These are phyloP conservation scores for Kluyveromyces wickerhamii DNA, from an alignment of 805 yeast genomes.

Conservation along the genomic window DNA sequence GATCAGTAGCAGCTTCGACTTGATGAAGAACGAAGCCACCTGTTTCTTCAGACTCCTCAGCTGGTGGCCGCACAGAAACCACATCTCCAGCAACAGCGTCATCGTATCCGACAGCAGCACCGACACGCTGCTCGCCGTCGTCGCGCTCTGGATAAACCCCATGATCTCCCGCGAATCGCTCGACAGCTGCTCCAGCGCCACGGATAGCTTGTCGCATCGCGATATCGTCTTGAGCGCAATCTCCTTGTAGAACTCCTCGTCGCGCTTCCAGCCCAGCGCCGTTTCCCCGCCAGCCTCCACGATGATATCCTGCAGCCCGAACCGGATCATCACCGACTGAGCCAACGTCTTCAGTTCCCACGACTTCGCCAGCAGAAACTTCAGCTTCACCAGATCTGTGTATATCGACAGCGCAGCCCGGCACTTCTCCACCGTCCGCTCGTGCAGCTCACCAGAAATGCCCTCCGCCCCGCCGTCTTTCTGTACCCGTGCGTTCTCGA, in stretches of 20 bases:
- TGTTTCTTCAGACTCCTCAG: conserved; percentile 30
- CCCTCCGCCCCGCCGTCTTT: background rate
- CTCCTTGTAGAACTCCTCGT: conserved; percentile 41
- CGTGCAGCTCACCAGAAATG: conserved; percentile 1
- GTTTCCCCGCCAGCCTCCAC: conserved; percentile 1
- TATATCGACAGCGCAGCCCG: conserved; percentile 20
- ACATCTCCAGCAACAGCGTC: conserved; percentile 24
- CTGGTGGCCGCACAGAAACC: conserved; percentile 17
- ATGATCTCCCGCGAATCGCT: conserved; percentile 11
- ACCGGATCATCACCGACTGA: conserved; percentile 23
- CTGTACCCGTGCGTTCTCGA: conserved; percentile 7
- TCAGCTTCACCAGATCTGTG: conserved; percentile 22
- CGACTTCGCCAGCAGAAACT: conserved; percentile 22
- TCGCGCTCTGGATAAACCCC: conserved; percentile 25
- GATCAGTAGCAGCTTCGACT: conserved; percentile 55
- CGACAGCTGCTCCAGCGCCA: conserved; percentile 14
- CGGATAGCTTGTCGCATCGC: conserved; percentile 36
- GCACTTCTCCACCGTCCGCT: conserved; percentile 19
- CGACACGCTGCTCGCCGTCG: conserved; percentile 19
- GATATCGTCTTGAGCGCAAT: conserved; percentile 46
- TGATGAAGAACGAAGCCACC: conserved; percentile 52
- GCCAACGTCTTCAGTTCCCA: conserved; percentile 29
- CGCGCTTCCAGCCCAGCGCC: conserved; percentile 3
- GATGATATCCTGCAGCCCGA: conserved; percentile 11
- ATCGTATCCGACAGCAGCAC: conserved; percentile 40